Conservation (phyloP, 2,329 filamentous ascomycete species). For the Aspergillus intermedius region DNA sequence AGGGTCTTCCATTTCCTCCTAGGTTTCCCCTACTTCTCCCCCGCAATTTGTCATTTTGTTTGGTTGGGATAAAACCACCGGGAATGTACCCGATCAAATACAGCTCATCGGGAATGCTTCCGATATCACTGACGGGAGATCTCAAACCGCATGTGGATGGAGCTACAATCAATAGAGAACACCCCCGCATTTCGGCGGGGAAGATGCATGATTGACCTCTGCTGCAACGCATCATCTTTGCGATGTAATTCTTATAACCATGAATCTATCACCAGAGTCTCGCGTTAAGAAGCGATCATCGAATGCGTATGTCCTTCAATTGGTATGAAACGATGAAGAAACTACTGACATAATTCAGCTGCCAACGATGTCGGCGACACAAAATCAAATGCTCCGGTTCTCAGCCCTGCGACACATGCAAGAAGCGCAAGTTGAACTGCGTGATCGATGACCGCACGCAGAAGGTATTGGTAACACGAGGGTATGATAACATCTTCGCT, state of each 20-base stretch:
- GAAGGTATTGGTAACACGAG: conserved; percentile 45
- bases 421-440: conserved; percentile 37
- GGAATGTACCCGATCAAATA: too few species aligned
- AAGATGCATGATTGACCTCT: background rate
- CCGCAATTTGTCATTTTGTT: too few species aligned
- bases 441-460: conserved; percentile 43
- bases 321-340: background rate
- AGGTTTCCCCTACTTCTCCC: too few species aligned
- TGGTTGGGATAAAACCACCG: too few species aligned
- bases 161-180: too few species aligned
- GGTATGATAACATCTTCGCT: conserved; percentile 24
- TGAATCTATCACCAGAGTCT: conserved; percentile 8
- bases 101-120: too few species aligned
- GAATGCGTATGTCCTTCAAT: conserved; percentile 23
- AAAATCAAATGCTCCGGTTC: conserved; percentile 43
- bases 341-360: conserved; percentile 24
- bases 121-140: too few species aligned
- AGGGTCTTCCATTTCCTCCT: too few species aligned
- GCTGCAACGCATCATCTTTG: background rate
- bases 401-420: conserved; percentile 41
- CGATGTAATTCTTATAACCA: background rate
- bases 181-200: background rate
- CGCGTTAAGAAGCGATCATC: conserved; percentile 27
- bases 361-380: conserved; percentile 40
- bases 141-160: too few species aligned